phyloP scores from a whole-genome alignment of 768 basidiomycete genomes.

The Suillus cothurnatus region DNA sequence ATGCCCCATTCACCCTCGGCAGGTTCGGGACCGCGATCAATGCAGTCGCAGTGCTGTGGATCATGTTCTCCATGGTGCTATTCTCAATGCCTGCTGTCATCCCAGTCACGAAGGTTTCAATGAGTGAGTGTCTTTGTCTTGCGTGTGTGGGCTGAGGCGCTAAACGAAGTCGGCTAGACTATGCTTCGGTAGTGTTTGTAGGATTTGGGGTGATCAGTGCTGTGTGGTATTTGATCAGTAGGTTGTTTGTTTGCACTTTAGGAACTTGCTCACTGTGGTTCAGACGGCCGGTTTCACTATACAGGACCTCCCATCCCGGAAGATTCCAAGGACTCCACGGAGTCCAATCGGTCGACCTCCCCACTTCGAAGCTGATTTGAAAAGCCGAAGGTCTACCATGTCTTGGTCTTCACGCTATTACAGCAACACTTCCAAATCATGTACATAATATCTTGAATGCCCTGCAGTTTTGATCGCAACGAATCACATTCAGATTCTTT shows the following conservation, averaged over 20 bases:
- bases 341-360: slow-evolving; percentile 1
- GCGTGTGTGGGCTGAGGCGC: not conserved
- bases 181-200: slow-evolving; percentile 68
- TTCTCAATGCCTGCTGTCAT: slow-evolving; percentile 71
- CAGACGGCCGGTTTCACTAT: slow-evolving; percentile 48
- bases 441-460: not conserved
- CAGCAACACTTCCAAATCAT: not conserved
- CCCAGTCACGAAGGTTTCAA: slow-evolving; percentile 52
- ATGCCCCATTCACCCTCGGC: slow-evolving; percentile 55
- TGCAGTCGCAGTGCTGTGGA: slow-evolving; percentile 57
- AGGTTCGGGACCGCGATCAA: slow-evolving; percentile 50
- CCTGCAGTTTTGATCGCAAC: not conserved
- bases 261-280: not conserved
- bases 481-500: not conserved
- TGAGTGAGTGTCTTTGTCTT: slow-evolving; percentile 39
- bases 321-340: slow-evolving; percentile 8
- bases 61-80: slow-evolving; percentile 60
- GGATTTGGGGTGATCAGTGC: slow-evolving; percentile 61
- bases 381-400: not conserved
- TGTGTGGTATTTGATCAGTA: slow-evolving; percentile 62
- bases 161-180: slow-evolving; percentile 44
- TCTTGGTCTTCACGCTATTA: no score
- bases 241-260: slow-evolving; percentile 23
- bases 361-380: not conserved
- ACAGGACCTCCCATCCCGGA: slow-evolving; percentile 43